Evolutionary conservation across 2,329 filamentous ascomycete species (phyloP).

Genomic region (Colletotrichum sp.): DNA sequence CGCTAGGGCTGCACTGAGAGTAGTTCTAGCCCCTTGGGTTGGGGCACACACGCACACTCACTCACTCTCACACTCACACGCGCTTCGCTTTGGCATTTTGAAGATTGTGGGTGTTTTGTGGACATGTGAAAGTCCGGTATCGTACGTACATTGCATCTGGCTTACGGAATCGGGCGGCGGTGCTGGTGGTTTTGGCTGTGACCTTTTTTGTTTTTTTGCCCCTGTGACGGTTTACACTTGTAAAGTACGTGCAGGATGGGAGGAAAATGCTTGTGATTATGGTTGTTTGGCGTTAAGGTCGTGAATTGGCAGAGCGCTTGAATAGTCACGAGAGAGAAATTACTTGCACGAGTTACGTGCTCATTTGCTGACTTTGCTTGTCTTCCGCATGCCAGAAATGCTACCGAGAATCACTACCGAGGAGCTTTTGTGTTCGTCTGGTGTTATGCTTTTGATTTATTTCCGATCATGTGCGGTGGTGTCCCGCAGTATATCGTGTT

Average conservation of each 20-base stretch:
- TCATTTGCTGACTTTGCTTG: too few species aligned
- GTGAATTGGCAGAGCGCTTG: neutral
- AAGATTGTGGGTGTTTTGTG: neutral
- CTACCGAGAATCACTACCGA: neutral
- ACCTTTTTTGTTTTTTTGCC: neutral
- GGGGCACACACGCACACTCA: neutral
- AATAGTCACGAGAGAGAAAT: neutral
- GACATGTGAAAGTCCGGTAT: conserved; percentile 15
- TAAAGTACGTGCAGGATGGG: neutral
- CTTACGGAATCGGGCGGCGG: neutral
- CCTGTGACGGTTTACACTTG: neutral
- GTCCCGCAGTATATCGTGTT: neutral
- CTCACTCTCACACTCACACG: neutral
- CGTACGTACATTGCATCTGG: neutral
- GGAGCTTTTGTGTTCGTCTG: neutral
- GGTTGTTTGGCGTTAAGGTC: neutral
- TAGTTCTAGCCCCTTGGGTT: neutral
- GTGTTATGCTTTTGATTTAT: neutral
- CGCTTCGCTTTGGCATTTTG: neutral
- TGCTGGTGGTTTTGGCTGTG: neutral
- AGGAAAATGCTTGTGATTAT: neutral
- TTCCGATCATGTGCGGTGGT: neutral
- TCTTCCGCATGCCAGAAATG: neutral
- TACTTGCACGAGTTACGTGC: too few species aligned
- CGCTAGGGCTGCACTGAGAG: neutral